Evolutionary conservation across 139 green algal genomes (phyloP).

Genomic region (Tetraselmis chui): DNA sequence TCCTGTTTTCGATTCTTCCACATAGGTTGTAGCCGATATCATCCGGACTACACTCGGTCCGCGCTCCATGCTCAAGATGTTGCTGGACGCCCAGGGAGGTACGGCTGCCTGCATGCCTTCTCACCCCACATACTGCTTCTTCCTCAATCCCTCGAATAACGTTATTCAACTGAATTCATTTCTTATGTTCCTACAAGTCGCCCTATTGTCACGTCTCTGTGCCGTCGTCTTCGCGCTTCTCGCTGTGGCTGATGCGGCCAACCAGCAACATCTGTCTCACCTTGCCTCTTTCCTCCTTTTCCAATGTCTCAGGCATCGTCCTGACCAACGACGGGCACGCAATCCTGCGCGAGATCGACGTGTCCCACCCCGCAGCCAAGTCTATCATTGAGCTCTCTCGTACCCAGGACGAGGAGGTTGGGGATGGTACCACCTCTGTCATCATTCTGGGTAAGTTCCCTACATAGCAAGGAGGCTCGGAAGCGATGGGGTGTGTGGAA

Average conservation of each 20-base stretch:
- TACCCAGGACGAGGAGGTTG: conserved; percentile 98
- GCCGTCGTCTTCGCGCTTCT: too few species aligned
- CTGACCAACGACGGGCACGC: conserved; percentile 98
- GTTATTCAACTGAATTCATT: too few species aligned
- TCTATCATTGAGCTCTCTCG: conserved; percentile 96
- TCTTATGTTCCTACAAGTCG: too few species aligned
- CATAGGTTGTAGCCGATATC: conserved; percentile 91
- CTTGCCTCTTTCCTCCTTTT: too few species aligned
- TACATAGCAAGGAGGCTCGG: too few species aligned
- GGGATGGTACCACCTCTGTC: conserved; percentile 97
- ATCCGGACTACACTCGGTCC: conserved; percentile 95
- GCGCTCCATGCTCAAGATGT: conserved; percentile 98
- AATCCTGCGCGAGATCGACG: conserved; percentile 96
- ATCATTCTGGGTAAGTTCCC: conserved; percentile 83
- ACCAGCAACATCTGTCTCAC: too few species aligned
- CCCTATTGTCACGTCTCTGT: background rate
- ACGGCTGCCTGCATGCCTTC: too few species aligned
- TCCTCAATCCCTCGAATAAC: too few species aligned
- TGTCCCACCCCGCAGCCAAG: conserved; percentile 95
- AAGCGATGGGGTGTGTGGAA: too few species aligned
- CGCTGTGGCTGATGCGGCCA: too few species aligned
- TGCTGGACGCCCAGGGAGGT: conserved; percentile 93
- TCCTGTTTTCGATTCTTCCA: background rate
- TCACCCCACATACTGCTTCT: too few species aligned
- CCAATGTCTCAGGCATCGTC: conserved; percentile 94